A percentile compares a stretch with the other conserved stretches of the same genome.
Conservation (phyloP, 495 filamentous ascomycete genomes). For the Tuber brumale region DNA sequence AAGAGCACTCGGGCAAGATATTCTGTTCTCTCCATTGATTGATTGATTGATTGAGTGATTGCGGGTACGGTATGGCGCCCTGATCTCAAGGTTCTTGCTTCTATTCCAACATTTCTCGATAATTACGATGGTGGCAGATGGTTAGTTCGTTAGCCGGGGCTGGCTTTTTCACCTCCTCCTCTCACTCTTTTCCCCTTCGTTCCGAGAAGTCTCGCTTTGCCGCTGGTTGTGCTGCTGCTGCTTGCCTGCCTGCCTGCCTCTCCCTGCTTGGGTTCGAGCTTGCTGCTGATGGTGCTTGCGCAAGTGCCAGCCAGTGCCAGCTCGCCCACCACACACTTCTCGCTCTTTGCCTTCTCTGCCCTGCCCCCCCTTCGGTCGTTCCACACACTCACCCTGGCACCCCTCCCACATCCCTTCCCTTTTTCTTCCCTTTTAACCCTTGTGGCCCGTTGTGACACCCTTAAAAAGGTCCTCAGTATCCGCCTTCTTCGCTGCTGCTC, state of each 20-base stretch:
- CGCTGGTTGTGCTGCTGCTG: background rate
- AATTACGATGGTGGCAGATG: background rate
- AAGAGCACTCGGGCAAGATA: no score
- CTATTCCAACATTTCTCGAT: background rate
- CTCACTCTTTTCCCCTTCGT: background rate
- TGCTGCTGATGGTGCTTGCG: background rate
- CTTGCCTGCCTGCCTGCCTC: background rate
- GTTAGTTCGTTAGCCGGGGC: background rate
- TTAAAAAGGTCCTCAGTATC: slow-evolving; percentile 39
- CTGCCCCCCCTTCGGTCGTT: slow-evolving; percentile 11
- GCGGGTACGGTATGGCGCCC: background rate
- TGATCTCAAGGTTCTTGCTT: background rate
- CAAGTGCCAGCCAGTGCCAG: slow-evolving; percentile 2
- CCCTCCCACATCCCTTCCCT: background rate
- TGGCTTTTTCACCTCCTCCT: background rate
- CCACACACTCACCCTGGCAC: background rate
- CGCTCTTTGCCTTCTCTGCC: slow-evolving; percentile 9
- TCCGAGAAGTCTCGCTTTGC: slow-evolving; percentile 1
- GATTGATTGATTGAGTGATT: background rate
- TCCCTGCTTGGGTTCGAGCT: background rate
- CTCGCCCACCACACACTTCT: background rate
- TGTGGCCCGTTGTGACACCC: slow-evolving; percentile 19
- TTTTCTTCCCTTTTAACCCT: background rate
- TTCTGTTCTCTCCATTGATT: no score
- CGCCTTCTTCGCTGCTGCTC: slow-evolving; percentile 21